Conservation (phyloP, 768 basidiomycete genomes). For the Sutorius australiensis region DNA sequence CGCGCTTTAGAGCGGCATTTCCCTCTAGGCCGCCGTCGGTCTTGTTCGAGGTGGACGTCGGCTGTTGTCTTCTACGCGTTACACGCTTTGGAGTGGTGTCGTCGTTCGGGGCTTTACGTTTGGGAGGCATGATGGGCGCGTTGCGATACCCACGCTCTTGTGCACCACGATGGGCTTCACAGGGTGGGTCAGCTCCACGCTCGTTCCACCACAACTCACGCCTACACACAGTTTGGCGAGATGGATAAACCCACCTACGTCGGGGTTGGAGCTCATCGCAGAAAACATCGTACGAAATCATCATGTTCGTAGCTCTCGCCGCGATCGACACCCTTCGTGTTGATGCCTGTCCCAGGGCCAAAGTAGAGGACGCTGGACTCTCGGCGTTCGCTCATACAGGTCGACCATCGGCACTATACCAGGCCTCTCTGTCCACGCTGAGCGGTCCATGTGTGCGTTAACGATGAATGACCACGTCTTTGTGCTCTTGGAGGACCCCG, state of each 20-base stretch:
- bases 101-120: constrained; percentile 39
- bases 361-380: constrained; percentile 60
- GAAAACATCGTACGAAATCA: constrained; percentile 71
- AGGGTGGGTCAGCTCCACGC: constrained; percentile 37
- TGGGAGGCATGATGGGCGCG: constrained; percentile 33
- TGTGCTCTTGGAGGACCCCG: constrained; percentile 72
- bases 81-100: constrained; percentile 32
- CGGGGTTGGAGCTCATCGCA: constrained; percentile 62
- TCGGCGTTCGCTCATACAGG: constrained; percentile 70
- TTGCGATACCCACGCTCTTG: constrained; percentile 9
- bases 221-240: constrained; percentile 55
- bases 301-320: constrained; percentile 41
- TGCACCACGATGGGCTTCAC: constrained; percentile 54
- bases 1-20: constrained; percentile 32
- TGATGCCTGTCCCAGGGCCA: constrained; percentile 44
- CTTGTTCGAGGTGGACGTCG: constrained; percentile 1
- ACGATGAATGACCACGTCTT: constrained; percentile 81
- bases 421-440: constrained; percentile 47
- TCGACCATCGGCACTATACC: constrained; percentile 61
- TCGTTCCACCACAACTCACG: not conserved
- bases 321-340: constrained; percentile 15
- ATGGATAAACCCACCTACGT: constrained; percentile 79
- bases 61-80: constrained; percentile 22
- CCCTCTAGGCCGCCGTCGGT: constrained; percentile 12
- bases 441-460: constrained; percentile 70